These are phyloP conservation scores for Chaetomium globosum DNA, from an alignment of 2,329 filamentous ascomycete species.

Conservation along the genomic window DNA sequence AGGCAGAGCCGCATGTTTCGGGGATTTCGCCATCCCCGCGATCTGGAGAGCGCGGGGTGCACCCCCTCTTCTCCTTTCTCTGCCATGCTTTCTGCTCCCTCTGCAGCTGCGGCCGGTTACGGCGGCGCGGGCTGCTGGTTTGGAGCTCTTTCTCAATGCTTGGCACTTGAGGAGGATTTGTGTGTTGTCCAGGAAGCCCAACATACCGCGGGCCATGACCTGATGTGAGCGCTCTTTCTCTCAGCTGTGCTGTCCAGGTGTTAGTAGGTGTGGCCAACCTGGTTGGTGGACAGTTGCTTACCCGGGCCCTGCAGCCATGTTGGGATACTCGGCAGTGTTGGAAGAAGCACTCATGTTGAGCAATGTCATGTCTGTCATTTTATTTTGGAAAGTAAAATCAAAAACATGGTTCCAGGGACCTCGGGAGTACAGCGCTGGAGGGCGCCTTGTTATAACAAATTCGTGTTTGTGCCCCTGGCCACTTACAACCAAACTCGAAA, in stretches of 20 bases:
- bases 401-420: neutral
- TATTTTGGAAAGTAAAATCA: neutral
- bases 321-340: neutral
- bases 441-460: slow-evolving; percentile 17
- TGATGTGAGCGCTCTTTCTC: neutral
- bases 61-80: slow-evolving; percentile 1
- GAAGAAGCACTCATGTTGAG: neutral
- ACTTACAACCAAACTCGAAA: slow-evolving; percentile 15
- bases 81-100: neutral
- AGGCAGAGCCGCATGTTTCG: slow-evolving; percentile 23
- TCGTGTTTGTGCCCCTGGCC: neutral
- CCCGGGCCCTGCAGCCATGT: neutral
- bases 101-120: slow-evolving; percentile 17
- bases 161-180: neutral
- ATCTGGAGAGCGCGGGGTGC: slow-evolving; percentile 15
- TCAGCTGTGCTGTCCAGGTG: neutral
- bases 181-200: neutral
- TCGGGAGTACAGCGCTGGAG: neutral
- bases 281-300: slow-evolving; percentile 1
- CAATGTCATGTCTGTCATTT: neutral
- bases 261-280: neutral
- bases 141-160: neutral
- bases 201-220: neutral
- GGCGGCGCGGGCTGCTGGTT: slow-evolving; percentile 16
- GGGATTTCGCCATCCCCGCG: slow-evolving; percentile 17